Percentiles rank a stretch among this genome's conserved stretches.
Conservation (phyloP, 106 monocot species). For the Acorus calamus region DNA sequence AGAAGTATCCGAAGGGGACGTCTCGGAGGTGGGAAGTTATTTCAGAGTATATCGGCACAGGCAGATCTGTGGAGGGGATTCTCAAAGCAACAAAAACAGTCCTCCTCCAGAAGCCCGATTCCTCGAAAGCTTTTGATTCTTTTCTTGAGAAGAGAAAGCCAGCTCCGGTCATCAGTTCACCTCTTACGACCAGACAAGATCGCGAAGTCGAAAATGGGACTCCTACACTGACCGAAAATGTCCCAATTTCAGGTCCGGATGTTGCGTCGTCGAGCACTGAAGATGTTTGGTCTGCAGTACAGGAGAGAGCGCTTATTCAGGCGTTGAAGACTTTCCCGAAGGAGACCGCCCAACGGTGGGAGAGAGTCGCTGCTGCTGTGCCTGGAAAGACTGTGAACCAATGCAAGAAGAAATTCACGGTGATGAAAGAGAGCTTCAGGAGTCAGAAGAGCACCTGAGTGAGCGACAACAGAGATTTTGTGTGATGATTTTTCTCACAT, state of each 20-base stretch:
- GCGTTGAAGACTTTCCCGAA: conserved; percentile 89
- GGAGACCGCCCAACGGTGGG: conserved; percentile 79
- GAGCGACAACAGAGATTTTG: no score
- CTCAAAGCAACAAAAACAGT: conserved; percentile 91
- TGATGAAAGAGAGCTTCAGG: conserved; percentile 79
- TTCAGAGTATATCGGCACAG: conserved; percentile 87
- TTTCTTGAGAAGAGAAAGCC: conserved; percentile 93
- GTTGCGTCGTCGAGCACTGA: conserved; percentile 7
- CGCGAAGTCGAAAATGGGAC: no score
- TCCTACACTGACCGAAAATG: conserved; percentile 10
- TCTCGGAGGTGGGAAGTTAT: conserved; percentile 91
- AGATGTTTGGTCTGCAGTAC: conserved; percentile 48
- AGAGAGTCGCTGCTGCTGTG: conserved; percentile 69
- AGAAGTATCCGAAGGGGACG: conserved; percentile 90
- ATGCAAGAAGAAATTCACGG: conserved; percentile 74
- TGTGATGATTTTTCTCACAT: no score
- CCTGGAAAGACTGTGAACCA: conserved; percentile 79
- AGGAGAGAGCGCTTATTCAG: conserved; percentile 80
- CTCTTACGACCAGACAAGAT: conserved; percentile 64
- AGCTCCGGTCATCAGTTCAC: conserved; percentile 50
- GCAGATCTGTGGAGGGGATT: conserved; percentile 80
- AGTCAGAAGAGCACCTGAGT: conserved; percentile 39
- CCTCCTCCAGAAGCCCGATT: conserved; percentile 83
- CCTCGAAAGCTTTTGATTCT: conserved; percentile 76
- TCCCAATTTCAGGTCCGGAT: conserved; percentile 2